Percentiles rank a stretch among this genome's conserved stretches.
phyloP scores from a whole-genome alignment of 2,329 filamentous ascomycete species.

The Hansfordia pulvinata region DNA sequence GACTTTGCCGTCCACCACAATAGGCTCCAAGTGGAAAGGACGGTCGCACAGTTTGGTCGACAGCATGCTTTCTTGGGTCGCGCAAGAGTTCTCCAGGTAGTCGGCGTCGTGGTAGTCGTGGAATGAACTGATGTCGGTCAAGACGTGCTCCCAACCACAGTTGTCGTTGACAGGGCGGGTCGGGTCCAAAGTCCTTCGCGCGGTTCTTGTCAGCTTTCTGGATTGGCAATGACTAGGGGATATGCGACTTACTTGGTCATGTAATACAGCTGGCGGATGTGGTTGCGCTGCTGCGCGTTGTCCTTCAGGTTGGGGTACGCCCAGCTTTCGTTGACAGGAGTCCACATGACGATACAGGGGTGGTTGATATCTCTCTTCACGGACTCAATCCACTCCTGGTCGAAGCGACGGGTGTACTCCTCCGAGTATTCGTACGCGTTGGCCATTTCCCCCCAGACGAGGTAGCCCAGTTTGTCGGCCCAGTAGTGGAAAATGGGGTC shows the following conservation, averaged over 20 bases:
- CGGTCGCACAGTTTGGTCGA: constrained; percentile 32
- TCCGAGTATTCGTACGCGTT: constrained; percentile 49
- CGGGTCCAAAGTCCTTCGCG: constrained; percentile 43
- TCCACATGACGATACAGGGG: constrained; percentile 52
- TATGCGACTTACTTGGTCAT: constrained; percentile 39
- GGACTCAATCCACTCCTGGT: constrained; percentile 50
- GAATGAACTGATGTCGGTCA: constrained; percentile 51
- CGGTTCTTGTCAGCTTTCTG: too few relatives aligned
- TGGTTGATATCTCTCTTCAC: constrained; percentile 53
- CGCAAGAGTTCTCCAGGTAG: constrained; percentile 39
- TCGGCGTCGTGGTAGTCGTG: constrained; percentile 52
- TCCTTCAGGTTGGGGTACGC: constrained; percentile 45
- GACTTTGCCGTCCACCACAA: constrained; percentile 10
- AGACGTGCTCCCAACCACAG: constrained; percentile 58
- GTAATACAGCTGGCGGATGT: constrained; percentile 50
- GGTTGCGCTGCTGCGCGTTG: constrained; percentile 44
- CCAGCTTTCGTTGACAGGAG: constrained; percentile 52
- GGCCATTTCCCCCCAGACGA: constrained; percentile 53
- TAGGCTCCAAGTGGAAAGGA: constrained; percentile 38
- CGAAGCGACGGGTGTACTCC: constrained; percentile 45
- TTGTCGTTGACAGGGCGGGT: constrained; percentile 57
- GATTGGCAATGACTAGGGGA: too few relatives aligned
- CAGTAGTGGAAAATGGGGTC: constrained; percentile 47
- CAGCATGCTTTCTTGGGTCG: constrained; percentile 37
- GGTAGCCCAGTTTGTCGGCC: constrained; percentile 45